Evolutionary conservation across 768 basidiomycete species (phyloP).

Genomic region (Mycena crocata): DNA sequence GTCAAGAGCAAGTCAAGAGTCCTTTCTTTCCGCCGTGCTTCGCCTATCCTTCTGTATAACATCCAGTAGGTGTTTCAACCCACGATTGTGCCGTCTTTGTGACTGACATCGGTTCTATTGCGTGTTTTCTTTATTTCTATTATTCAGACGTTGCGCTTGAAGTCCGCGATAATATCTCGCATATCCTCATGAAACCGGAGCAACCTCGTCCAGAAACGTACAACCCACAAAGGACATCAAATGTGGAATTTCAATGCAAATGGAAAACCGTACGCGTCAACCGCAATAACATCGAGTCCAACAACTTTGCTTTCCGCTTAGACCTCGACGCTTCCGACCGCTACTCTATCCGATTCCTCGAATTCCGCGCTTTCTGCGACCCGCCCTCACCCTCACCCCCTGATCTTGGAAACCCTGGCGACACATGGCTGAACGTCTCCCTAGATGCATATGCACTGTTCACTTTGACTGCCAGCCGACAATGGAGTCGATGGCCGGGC

Average conservation of each 20-base stretch:
- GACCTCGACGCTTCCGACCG: neutral
- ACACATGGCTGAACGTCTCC: conserved; percentile 24
- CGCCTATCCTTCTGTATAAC: too few relatives aligned
- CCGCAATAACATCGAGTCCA: neutral
- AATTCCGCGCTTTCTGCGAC: conserved; percentile 17
- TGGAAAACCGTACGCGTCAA: conserved; percentile 15
- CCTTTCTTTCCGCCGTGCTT: too few relatives aligned
- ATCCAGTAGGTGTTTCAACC: too few relatives aligned
- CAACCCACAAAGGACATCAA: neutral
- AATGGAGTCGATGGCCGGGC: conserved; percentile 22
- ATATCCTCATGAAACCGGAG: conserved; percentile 10
- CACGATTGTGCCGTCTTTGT: too few relatives aligned
- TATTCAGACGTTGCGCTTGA: too few relatives aligned
- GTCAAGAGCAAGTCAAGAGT: too few relatives aligned
- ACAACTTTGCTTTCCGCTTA: conserved; percentile 17
- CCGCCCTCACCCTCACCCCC: too few relatives aligned
- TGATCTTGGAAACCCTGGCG: conserved; percentile 22
- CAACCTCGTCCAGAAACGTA: conserved; percentile 16
- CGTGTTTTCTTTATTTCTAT: too few relatives aligned
- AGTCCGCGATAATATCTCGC: too few relatives aligned
- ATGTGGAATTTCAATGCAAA: neutral
- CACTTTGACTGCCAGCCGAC: conserved; percentile 1
- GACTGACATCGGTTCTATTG: too few relatives aligned
- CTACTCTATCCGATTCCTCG: conserved; percentile 14
- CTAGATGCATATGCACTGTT: conserved; percentile 9